Conservation (phyloP, 768 basidiomycete species). For the Lactifluus volemus region DNA sequence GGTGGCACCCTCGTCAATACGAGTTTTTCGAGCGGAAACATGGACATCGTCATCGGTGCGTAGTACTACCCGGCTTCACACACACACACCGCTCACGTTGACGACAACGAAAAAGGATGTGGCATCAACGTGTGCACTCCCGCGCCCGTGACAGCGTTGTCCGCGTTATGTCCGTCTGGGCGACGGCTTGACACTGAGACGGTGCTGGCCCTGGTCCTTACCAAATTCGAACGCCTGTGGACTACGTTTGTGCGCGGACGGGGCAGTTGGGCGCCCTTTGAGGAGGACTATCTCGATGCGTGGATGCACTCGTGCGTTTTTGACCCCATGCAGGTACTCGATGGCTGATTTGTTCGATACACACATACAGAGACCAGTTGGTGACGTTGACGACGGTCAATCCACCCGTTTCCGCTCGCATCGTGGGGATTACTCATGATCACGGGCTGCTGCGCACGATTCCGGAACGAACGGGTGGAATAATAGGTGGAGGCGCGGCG, state of each 20-base stretch:
- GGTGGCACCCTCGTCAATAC: conserved; percentile 92
- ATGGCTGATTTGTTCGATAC: neutral
- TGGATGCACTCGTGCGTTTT: conserved; percentile 89
- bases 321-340: neutral
- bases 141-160: conserved; percentile 74
- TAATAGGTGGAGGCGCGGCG: conserved; percentile 11
- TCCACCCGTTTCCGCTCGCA: conserved; percentile 63
- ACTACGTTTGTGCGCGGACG: conserved; percentile 48
- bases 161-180: conserved; percentile 47
- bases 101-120: conserved; percentile 49
- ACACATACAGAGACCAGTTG: conserved; percentile 69
- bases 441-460: conserved; percentile 82
- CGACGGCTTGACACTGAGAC: conserved; percentile 55
- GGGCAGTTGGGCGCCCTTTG: conserved; percentile 75
- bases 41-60: conserved; percentile 77
- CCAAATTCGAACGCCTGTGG: conserved; percentile 77
- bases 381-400: conserved; percentile 73
- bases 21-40: conserved; percentile 61
- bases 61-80: neutral
- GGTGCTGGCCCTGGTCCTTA: conserved; percentile 65
- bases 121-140: conserved; percentile 83
- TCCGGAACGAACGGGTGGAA: conserved; percentile 39
- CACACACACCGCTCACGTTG: neutral
- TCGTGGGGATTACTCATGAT: conserved; percentile 79
- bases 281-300: conserved; percentile 63